Evolutionary conservation across 2,329 filamentous ascomycete genomes (phyloP).

Genomic region (Diplodia sapinea): DNA sequence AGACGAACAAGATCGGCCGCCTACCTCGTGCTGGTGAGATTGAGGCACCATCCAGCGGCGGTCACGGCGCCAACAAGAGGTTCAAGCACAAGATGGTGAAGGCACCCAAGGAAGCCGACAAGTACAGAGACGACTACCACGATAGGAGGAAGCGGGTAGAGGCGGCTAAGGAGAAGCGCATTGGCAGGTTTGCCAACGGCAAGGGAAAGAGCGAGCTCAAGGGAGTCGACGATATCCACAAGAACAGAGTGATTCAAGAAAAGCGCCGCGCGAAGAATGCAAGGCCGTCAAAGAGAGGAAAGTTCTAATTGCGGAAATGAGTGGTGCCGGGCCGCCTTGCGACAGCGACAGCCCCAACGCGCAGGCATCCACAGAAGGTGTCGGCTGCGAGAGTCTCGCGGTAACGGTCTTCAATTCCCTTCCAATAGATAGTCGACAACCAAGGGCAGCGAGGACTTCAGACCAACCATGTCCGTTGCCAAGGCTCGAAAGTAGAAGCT

Average conservation of each 20-base stretch:
- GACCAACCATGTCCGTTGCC: conserved; percentile 1
- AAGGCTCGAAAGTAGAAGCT: conserved; percentile 24
- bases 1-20: conserved; percentile 78
- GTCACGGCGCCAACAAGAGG: conserved; percentile 52
- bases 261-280: conserved; percentile 86
- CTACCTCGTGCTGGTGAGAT: conserved; percentile 83
- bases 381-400: not conserved
- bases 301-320: conserved; percentile 40
- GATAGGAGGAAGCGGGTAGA: conserved; percentile 87
- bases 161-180: conserved; percentile 83
- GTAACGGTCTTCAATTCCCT: not conserved
- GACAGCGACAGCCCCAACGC: not conserved
- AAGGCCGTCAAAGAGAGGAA: conserved; percentile 70
- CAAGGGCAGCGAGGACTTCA: not conserved
- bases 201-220: conserved; percentile 79
- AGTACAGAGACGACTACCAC: conserved; percentile 87
- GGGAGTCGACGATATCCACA: conserved; percentile 82
- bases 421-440: conserved; percentile 18
- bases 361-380: conserved; percentile 2
- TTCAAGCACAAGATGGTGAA: conserved; percentile 87
- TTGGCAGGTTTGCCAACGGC: conserved; percentile 75
- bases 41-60: conserved; percentile 60
- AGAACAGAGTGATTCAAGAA: conserved; percentile 78
- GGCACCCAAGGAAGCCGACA: conserved; percentile 93
- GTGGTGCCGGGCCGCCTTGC: not conserved